Percentiles rank a stretch among this genome's conserved stretches.
Conservation (phyloP, 495 filamentous ascomycete species). For the Durotheca rogersii region DNA sequence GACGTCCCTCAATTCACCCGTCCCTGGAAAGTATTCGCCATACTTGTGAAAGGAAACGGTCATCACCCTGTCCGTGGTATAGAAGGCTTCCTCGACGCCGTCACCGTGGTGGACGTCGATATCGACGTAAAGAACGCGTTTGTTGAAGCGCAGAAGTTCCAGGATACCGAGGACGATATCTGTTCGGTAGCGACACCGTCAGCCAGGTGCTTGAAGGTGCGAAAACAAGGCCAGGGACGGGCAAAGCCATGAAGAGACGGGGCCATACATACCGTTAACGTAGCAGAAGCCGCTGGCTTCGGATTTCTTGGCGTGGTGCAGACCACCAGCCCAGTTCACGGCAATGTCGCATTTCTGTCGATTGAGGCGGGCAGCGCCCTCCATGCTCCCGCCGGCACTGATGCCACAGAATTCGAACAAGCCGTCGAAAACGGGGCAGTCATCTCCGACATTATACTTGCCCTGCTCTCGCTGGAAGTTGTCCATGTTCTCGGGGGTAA, state of each 20-base stretch:
- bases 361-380: slow-evolving; percentile 89
- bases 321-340: slow-evolving; percentile 95
- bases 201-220: neutral
- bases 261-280: slow-evolving; percentile 73
- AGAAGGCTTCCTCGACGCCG: slow-evolving; percentile 97
- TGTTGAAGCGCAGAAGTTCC: slow-evolving; percentile 89
- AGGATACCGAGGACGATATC: slow-evolving; percentile 97
- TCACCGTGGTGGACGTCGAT: slow-evolving; percentile 99
- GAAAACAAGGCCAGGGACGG: slow-evolving; percentile 11
- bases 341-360: slow-evolving; percentile 95
- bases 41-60: slow-evolving; percentile 98
- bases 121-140: slow-evolving; percentile 94
- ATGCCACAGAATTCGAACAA: slow-evolving; percentile 98
- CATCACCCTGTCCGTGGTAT: slow-evolving; percentile 97
- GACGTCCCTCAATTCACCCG: slow-evolving; percentile 91
- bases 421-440: slow-evolving; percentile 97
- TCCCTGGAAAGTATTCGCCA: slow-evolving; percentile 98
- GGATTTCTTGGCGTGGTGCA: slow-evolving; percentile 96
- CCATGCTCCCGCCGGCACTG: slow-evolving; percentile 95
- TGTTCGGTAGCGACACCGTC: slow-evolving; percentile 33
- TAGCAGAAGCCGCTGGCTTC: slow-evolving; percentile 98
- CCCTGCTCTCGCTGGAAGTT: slow-evolving; percentile 86
- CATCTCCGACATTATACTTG: slow-evolving; percentile 97
- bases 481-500: slow-evolving; percentile 99
- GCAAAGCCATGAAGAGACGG: neutral